A percentile compares a stretch with the other conserved stretches of the same genome.
Evolutionary conservation across 257 asterid species (phyloP).

Genomic region (Mentha longifolia): DNA sequence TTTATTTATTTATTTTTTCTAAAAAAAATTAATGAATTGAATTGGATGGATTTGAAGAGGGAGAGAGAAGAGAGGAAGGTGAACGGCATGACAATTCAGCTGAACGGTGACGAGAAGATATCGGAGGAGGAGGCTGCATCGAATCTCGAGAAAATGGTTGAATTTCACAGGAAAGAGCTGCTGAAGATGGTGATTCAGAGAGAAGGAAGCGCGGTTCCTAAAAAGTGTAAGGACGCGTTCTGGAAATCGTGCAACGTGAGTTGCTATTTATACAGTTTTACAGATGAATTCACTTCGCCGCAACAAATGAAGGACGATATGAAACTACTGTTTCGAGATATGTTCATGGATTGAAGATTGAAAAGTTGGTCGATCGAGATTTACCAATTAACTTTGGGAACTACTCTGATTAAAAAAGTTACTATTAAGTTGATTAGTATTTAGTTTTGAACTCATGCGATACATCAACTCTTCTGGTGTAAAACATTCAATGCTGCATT

Average conservation of each 20-base stretch:
- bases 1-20: no score
- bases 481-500: no score
- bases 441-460: no score
- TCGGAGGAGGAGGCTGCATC: neutral
- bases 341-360: no score
- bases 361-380: no score
- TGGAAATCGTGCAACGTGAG: slow-evolving; percentile 23
- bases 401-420: no score
- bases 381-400: no score
- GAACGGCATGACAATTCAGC: neutral
- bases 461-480: no score
- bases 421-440: no score
- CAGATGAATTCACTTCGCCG: slow-evolving; percentile 32
- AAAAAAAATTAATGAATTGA: no score
- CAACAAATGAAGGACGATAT: slow-evolving; percentile 24
- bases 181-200: slow-evolving; percentile 4
- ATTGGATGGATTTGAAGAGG: neutral
- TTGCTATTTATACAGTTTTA: slow-evolving; percentile 20
- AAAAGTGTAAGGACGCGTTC: slow-evolving; percentile 28
- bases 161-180: slow-evolving; percentile 27
- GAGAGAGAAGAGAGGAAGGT: neutral
- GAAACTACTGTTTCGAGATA: neutral
- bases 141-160: neutral
- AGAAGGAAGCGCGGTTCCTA: slow-evolving; percentile 28
- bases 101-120: neutral